A percentile compares a stretch with the other conserved stretches of the same genome.
These are phyloP conservation scores for Aaosphaeria arxii DNA, from an alignment of 2,329 filamentous ascomycete species.

Conservation along the genomic window DNA sequence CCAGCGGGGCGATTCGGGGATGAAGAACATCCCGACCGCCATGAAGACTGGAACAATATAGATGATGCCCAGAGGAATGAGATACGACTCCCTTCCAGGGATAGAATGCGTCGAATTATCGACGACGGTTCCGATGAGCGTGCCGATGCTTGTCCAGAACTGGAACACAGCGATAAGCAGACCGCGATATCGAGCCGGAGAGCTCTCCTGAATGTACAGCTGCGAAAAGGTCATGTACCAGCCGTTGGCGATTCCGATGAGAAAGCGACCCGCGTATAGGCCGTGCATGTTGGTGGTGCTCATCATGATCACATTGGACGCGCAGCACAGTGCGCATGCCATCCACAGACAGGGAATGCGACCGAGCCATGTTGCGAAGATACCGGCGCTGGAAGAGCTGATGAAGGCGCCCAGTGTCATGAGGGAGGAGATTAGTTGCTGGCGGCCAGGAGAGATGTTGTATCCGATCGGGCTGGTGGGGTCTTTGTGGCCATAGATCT, in stretches of 20 bases:
- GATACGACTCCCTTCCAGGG: conserved; percentile 24
- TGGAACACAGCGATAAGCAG: conserved; percentile 49
- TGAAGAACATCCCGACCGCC: conserved; percentile 37
- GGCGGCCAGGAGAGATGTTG: conserved; percentile 42
- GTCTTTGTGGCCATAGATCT: conserved; percentile 30
- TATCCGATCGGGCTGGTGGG: conserved; percentile 37
- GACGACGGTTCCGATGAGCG: conserved; percentile 46
- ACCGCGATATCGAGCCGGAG: conserved; percentile 51
- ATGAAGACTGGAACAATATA: conserved; percentile 51
- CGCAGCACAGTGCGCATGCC: conserved; percentile 48
- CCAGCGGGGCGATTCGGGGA: conserved; percentile 46
- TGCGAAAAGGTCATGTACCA: conserved; percentile 57
- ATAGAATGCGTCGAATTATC: conserved; percentile 47
- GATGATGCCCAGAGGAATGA: conserved; percentile 53
- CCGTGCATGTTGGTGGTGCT: conserved; percentile 50
- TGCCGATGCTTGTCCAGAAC: conserved; percentile 46
- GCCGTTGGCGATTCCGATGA: conserved; percentile 52
- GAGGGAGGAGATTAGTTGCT: conserved; percentile 45
- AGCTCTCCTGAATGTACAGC: conserved; percentile 52
- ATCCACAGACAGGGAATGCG: conserved; percentile 45
- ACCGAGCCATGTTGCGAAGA: conserved; percentile 35
- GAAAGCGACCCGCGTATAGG: conserved; percentile 53
- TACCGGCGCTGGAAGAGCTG: conserved; percentile 39
- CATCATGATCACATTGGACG: conserved; percentile 54
- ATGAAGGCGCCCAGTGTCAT: conserved; percentile 47